These are phyloP conservation scores for Lipomyces yamanashiensis DNA, from an alignment of 805 yeast genomes.

Conservation along the genomic window DNA sequence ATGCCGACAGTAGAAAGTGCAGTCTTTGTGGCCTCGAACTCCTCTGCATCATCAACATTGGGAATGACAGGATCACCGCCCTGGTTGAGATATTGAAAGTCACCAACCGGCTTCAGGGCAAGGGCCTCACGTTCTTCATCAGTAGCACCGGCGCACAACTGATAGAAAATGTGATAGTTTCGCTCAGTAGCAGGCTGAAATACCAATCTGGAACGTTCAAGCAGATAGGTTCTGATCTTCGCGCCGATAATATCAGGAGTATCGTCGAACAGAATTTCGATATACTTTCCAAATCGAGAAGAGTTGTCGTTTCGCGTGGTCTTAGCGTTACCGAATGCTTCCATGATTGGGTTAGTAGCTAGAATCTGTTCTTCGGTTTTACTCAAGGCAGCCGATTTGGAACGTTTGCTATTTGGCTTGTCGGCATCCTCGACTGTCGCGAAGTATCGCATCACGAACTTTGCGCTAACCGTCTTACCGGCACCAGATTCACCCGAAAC, in stretches of 20 bases:
- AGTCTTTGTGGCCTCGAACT: conserved; percentile 72
- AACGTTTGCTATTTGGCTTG: conserved; percentile 41
- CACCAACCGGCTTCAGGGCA: conserved; percentile 65
- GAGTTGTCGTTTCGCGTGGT: conserved; percentile 97
- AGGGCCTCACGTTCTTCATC: conserved; percentile 60
- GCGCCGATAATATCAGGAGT: conserved; percentile 88
- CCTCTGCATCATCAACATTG: conserved; percentile 82
- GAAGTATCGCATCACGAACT: conserved; percentile 95
- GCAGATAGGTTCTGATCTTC: conserved; percentile 84
- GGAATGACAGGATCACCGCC: conserved; percentile 75
- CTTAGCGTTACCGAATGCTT: conserved; percentile 98
- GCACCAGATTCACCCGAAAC: conserved; percentile 99
- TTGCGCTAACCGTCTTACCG: conserved; percentile 96
- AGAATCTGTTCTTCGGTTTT: conserved; percentile 90
- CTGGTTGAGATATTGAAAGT: conserved; percentile 83
- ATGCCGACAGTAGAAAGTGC: conserved; percentile 85
- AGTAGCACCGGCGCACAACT: conserved; percentile 71
- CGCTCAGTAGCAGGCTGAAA: conserved; percentile 91
- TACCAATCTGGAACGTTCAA: conserved; percentile 92
- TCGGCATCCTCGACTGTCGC: conserved; percentile 80
- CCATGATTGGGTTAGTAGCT: conserved; percentile 97
- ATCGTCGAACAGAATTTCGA: conserved; percentile 84
- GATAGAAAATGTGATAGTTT: conserved; percentile 94
- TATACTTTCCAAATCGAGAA: conserved; percentile 94
- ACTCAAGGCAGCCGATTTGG: conserved; percentile 66